Base-by-base conservation (phyloP, 495 filamentous ascomycete species). In the Penicillium flavigenum region DNA sequence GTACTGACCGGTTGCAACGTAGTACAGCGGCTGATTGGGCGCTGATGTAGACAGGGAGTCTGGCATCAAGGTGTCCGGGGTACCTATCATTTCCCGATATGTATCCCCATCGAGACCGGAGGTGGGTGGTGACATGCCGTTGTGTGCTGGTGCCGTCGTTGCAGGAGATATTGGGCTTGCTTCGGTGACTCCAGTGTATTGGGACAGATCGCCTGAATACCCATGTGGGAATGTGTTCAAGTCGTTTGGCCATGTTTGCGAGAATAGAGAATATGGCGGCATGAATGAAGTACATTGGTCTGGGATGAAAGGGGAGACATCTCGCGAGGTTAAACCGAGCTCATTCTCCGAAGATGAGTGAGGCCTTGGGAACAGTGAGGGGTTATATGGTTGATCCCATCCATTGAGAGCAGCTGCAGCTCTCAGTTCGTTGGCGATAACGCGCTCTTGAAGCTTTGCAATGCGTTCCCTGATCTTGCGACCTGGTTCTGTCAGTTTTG, bases 391-490 rank as follows among this genome's bases (percentile, higher is more conserved):
- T 11, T 68, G 64, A 32, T 62, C 59, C 73, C 71, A 76, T 22
- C 69, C 68, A 36, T 72, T 66, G 3, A 73, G 60, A 16, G 55
- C 66, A 2, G 72, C 72, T 5, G 68, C 68, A 1, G 72, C 72
- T 51, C 69, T 58, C 0, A 76, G 69, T 51, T 76, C 74, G 51
- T 70, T 76, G 27, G 72, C 74, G 19, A 76, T 71, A 9, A 76
- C 74, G 4, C 72, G 74, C 43, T 76, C 74, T 58, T 76, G 74
- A 3, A 76, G 71, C 44, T 75, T 76, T 26, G 74, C 72, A 49
- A 76, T 75, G 9, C 74, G 71, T 29, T 76, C 74, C 32, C 74
- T 65, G 44, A 74, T 74, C 38, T 76, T 76, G 22, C 72, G 66
- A 11, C 73, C 73, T 76, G n/a, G 10, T 8, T 5, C 3, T 27